phyloP scores from a whole-genome alignment of 2,329 filamentous ascomycete species.

The Stylonectria norvegica region DNA sequence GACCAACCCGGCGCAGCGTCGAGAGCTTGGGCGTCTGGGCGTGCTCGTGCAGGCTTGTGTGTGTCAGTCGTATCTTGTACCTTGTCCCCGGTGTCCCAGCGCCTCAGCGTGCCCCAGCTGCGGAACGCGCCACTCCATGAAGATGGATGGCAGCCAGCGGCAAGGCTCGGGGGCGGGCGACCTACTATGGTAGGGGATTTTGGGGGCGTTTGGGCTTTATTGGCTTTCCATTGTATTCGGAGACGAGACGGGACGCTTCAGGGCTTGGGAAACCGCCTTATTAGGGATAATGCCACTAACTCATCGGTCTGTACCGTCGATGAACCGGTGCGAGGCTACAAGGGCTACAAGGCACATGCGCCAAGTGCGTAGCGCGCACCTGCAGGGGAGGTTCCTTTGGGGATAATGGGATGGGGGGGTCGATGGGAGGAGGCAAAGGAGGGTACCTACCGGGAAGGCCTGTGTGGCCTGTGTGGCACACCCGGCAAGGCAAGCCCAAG shows the following conservation, averaged over 20 bases:
- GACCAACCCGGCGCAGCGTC: neutral
- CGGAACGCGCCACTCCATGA: slow-evolving; percentile 28
- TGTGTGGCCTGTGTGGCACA: slow-evolving; percentile 6
- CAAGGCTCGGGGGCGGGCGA: neutral
- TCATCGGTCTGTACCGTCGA: too few relatives aligned
- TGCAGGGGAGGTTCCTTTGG: too few relatives aligned
- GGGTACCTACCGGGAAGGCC: neutral
- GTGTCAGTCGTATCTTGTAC: slow-evolving; percentile 10
- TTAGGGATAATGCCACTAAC: too few relatives aligned
- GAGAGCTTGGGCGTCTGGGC: neutral
- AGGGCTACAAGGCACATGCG: too few relatives aligned
- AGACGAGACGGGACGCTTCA: too few relatives aligned
- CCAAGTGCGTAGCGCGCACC: neutral
- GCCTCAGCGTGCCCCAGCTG: slow-evolving; percentile 23
- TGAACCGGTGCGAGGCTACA: too few relatives aligned
- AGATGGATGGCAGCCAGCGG: too few relatives aligned
- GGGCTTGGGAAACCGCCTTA: too few relatives aligned
- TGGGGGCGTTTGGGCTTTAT: too few relatives aligned
- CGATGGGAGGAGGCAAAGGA: neutral
- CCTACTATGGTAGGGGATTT: too few relatives aligned
- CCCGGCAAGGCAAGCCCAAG: slow-evolving; percentile 8
- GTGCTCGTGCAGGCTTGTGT: slow-evolving; percentile 3
- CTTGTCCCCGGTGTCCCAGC: slow-evolving; percentile 10
- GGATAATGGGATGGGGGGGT: too few relatives aligned
- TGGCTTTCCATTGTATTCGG: too few relatives aligned